phyloP scores from a whole-genome alignment of 2,329 filamentous ascomycete genomes.

The Aspergillus pseudoterreus region DNA sequence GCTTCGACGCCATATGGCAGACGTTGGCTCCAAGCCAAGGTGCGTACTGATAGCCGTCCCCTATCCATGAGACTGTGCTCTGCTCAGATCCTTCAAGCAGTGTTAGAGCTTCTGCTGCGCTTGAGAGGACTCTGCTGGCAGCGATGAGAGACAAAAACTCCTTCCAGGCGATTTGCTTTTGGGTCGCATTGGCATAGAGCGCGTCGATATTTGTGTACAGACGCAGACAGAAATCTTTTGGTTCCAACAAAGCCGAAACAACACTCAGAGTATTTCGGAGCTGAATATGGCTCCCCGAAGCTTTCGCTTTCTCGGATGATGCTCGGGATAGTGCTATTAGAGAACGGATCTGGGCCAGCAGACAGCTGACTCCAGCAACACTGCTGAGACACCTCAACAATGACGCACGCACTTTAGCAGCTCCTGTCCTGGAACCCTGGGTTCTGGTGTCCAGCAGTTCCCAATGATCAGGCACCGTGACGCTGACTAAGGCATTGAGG shows the following conservation, averaged over 20 bases:
- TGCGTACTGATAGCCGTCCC: constrained; percentile 62
- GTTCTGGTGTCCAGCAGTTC: constrained; percentile 45
- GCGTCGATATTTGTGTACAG: constrained; percentile 46
- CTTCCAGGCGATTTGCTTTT: constrained; percentile 58
- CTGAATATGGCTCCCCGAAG: constrained; percentile 30
- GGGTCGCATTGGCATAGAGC: constrained; percentile 39
- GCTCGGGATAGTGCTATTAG: constrained; percentile 43
- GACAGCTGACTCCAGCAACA: constrained; percentile 72
- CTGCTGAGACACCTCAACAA: constrained; percentile 67
- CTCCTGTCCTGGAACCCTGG: constrained; percentile 10
- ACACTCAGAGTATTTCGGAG: constrained; percentile 35
- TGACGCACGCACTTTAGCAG: constrained; percentile 34
- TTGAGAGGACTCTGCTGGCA: constrained; percentile 57
- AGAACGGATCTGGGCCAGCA: constrained; percentile 65
- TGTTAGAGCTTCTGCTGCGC: constrained; percentile 53
- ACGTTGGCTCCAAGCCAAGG: constrained; percentile 70
- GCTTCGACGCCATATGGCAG: constrained; percentile 35
- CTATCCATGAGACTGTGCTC: constrained; percentile 54
- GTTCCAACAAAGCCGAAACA: constrained; percentile 40
- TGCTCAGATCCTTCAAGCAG: constrained; percentile 28
- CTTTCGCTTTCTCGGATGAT: constrained; percentile 26
- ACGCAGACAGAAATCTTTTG: constrained; percentile 37
- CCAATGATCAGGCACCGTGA: constrained; percentile 83
- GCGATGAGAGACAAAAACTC: constrained; percentile 58
- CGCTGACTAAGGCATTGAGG: constrained; percentile 67